Conservation (phyloP, 768 basidiomycete species). For the Suillus plorans region DNA sequence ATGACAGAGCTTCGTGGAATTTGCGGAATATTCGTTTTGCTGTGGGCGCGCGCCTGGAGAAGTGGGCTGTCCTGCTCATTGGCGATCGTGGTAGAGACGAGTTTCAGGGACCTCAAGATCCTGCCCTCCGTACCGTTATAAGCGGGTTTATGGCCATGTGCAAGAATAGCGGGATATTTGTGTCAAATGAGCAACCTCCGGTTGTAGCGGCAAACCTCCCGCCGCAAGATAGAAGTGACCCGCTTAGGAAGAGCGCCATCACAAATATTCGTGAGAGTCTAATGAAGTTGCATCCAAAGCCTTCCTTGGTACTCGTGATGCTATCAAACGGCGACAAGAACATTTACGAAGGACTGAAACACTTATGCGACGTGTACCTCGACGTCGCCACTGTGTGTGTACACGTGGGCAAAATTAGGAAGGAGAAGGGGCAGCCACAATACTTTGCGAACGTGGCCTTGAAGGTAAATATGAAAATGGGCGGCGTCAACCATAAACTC, state of each 20-base stretch:
- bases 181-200: constrained; percentile 38
- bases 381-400: constrained; percentile 69
- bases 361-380: constrained; percentile 49
- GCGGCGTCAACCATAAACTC: constrained; percentile 51
- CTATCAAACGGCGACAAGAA: constrained; percentile 47
- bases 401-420: constrained; percentile 69
- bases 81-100: constrained; percentile 62
- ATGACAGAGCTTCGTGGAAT: constrained; percentile 54
- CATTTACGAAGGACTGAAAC: constrained; percentile 52
- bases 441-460: constrained; percentile 57
- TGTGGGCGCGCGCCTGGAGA: constrained; percentile 50
- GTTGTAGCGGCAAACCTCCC: constrained; percentile 48
- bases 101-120: constrained; percentile 54
- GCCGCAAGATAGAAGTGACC: constrained; percentile 49
- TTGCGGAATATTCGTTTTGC: constrained; percentile 59
- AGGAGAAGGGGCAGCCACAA: constrained; percentile 54
- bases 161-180: constrained; percentile 57
- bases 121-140: constrained; percentile 45
- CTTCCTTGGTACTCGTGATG: constrained; percentile 45
- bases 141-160: constrained; percentile 65
- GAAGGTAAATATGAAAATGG: constrained; percentile 57
- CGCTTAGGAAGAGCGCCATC: constrained; percentile 52
- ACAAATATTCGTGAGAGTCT: constrained; percentile 41
- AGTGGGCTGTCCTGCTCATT: constrained; percentile 72
- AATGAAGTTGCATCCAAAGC: constrained; percentile 38